These are phyloP conservation scores for Russula foetens DNA, from an alignment of 768 basidiomycete species.

Conservation along the genomic window DNA sequence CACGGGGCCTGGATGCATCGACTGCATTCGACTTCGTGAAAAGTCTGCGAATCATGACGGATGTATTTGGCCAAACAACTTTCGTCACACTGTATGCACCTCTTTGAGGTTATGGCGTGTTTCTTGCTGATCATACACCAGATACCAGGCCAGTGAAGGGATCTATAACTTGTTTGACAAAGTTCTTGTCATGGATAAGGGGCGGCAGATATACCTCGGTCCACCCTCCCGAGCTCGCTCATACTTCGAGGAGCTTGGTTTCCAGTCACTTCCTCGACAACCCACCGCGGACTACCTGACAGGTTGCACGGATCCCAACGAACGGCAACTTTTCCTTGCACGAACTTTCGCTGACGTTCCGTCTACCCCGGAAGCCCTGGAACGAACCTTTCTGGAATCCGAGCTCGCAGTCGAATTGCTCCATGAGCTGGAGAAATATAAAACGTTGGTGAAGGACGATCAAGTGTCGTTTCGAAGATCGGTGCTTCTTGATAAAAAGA, in stretches of 20 bases:
- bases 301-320: constrained; percentile 73
- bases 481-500: constrained; percentile 69
- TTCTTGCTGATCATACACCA: constrained; percentile 8
- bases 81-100: constrained; percentile 61
- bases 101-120: neutral
- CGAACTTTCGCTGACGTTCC: constrained; percentile 51
- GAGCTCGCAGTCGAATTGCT: constrained; percentile 36
- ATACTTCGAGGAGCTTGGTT: constrained; percentile 75
- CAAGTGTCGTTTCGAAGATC: constrained; percentile 70
- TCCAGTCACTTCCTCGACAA: constrained; percentile 68
- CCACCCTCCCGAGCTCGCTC: constrained; percentile 60
- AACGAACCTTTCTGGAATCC: constrained; percentile 50
- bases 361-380: constrained; percentile 58
- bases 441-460: constrained; percentile 44
- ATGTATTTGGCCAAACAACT: constrained; percentile 71
- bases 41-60: constrained; percentile 74
- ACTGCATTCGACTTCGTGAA: constrained; percentile 84
- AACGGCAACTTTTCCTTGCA: constrained; percentile 64
- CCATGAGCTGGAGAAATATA: constrained; percentile 45
- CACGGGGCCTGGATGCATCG: constrained; percentile 74
- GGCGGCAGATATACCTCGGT: constrained; percentile 78
- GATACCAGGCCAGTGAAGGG: constrained; percentile 62
- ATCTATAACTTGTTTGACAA: constrained; percentile 81
- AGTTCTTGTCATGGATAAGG: constrained; percentile 74
- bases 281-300: constrained; percentile 83